These are phyloP conservation scores for Hypholoma sublateritium DNA, from an alignment of 768 basidiomycete species.

Conservation along the genomic window DNA sequence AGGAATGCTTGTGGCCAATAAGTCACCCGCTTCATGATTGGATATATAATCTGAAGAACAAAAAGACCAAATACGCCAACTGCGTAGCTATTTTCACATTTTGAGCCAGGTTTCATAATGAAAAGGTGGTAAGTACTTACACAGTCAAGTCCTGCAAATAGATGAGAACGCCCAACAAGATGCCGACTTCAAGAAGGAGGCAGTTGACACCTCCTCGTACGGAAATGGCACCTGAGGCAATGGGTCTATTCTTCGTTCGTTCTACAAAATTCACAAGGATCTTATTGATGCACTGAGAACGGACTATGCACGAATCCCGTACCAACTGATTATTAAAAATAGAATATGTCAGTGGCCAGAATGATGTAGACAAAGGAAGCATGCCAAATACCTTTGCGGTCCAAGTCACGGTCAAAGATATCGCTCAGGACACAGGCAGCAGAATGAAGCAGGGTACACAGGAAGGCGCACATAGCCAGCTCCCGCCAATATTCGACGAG, in stretches of 20 bases:
- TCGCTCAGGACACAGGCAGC: conserved; percentile 1
- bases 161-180: not conserved
- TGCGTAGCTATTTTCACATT: not conserved
- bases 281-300: not conserved
- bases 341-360: not conserved
- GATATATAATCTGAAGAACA: not conserved
- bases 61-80: conserved; percentile 3
- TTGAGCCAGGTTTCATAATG: not conserved
- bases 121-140: not conserved
- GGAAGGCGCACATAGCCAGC: not conserved
- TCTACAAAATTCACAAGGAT: not conserved
- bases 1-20: conserved; percentile 8
- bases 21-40: conserved; percentile 1
- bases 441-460: not conserved
- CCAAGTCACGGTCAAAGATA: not conserved
- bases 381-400: not conserved
- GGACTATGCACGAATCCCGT: not conserved
- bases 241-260: conserved; percentile 6
- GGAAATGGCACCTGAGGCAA: conserved; percentile 4
- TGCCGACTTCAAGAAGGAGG: not conserved
- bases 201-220: not conserved
- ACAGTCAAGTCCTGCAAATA: not conserved
- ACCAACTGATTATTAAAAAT: not conserved
- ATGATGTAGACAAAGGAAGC: not conserved
- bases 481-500: not conserved